A percentile compares a stretch with the other conserved stretches of the same genome.
Conservation (phyloP, 2,329 filamentous ascomycete species). For the Xylariaceae sp. region DNA sequence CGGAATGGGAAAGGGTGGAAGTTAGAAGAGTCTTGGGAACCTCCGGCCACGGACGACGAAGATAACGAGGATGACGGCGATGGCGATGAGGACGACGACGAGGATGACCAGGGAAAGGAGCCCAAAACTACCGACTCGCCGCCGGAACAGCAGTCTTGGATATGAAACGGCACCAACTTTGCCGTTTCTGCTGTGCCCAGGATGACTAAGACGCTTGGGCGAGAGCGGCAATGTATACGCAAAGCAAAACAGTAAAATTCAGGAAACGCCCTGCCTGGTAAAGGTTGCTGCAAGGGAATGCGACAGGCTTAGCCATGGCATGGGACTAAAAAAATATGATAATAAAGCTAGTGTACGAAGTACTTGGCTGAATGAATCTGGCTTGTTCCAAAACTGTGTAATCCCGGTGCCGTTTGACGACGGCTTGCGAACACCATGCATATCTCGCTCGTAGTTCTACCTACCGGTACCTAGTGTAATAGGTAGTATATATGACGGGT, state of each 20-base stretch:
- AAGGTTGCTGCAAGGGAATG: constrained; percentile 1
- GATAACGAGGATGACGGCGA: constrained; percentile 50
- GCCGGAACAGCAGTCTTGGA: constrained; percentile 29
- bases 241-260: constrained; percentile 18
- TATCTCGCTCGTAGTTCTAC: too few species aligned
- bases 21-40: constrained; percentile 76
- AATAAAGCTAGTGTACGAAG: constrained; percentile 6
- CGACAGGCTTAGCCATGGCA: neutral
- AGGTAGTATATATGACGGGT: too few species aligned
- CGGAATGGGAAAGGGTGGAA: constrained; percentile 69
- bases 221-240: neutral
- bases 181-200: constrained; percentile 14
- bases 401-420: too few species aligned
- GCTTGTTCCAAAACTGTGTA: neutral
- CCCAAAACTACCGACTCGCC: constrained; percentile 27
- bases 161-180: constrained; percentile 20
- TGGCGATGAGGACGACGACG: constrained; percentile 40
- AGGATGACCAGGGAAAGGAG: constrained; percentile 37
- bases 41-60: constrained; percentile 53
- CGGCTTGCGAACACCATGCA: too few species aligned
- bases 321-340: constrained; percentile 6
- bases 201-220: constrained; percentile 12
- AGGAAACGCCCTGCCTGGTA: neutral
- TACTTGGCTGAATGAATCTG: neutral
- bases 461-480: too few species aligned